A percentile compares a stretch with the other conserved stretches of the same genome.
These are phyloP conservation scores for Rhododendron molle DNA, from an alignment of 148 eudicot species.

Conservation along the genomic window DNA sequence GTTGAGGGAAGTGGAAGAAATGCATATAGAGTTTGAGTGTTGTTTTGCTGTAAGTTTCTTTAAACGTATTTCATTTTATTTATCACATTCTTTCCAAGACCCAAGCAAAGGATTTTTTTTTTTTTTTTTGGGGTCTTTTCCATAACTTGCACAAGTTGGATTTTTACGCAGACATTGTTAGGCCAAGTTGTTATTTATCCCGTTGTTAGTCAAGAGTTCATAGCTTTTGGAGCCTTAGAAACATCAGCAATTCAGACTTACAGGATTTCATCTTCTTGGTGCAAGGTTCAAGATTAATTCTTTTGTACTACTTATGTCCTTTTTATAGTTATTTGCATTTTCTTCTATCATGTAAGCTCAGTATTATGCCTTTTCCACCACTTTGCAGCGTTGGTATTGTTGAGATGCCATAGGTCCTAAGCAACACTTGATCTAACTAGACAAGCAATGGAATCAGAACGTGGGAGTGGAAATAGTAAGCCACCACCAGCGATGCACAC, in stretches of 20 bases:
- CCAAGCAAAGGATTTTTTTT: not conserved
- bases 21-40: not conserved
- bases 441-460: conserved; percentile 15
- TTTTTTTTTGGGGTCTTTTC: not conserved
- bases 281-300: not conserved
- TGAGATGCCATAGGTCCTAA: conserved; percentile 11
- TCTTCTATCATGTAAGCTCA: not conserved
- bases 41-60: not conserved
- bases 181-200: not conserved
- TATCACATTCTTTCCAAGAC: not conserved
- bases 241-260: not conserved
- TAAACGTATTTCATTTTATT: not conserved
- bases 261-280: not conserved
- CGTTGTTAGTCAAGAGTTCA: not conserved
- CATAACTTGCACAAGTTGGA: not conserved
- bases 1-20: not conserved
- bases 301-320: not conserved
- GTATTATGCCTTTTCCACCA: not conserved
- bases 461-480: conserved; percentile 7
- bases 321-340: not conserved
- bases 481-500: not conserved
- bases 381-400: conserved; percentile 4
- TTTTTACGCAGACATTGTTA: not conserved
- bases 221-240: not conserved
- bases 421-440: not conserved